Percentiles rank a stretch among this genome's conserved stretches.
Evolutionary conservation across 352 stramenopile genomes (phyloP).

Genomic region (Phytophthora hibernalis): DNA sequence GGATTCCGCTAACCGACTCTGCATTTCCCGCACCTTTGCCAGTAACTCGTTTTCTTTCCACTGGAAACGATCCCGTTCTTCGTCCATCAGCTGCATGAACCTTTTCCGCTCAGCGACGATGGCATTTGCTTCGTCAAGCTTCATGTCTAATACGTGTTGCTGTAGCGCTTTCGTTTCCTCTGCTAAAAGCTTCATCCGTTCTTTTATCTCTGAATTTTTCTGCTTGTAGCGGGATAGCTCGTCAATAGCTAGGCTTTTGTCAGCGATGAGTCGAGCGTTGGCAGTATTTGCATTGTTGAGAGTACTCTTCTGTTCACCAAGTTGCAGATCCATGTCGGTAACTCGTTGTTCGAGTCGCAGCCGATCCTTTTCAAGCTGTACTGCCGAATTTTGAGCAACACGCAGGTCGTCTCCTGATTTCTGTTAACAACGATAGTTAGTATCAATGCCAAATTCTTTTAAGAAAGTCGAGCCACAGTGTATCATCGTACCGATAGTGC

Average conservation of each 20-base stretch:
- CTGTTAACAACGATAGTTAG: constrained; percentile 8
- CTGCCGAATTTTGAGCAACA: constrained; percentile 11
- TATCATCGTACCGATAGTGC: constrained; percentile 32
- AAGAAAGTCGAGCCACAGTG: background rate
- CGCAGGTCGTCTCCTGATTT: constrained; percentile 34
- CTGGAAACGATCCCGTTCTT: constrained; percentile 55
- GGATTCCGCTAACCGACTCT: constrained; percentile 55
- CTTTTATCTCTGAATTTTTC: constrained; percentile 30
- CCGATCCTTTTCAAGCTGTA: constrained; percentile 37
- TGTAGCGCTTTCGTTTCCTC: constrained; percentile 48
- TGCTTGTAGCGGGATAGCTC: constrained; percentile 32
- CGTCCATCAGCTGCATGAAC: constrained; percentile 57
- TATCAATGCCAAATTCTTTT: background rate
- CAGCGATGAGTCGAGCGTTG: constrained; percentile 34
- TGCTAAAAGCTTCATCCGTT: constrained; percentile 36
- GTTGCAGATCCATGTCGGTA: constrained; percentile 30
- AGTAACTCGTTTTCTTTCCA: constrained; percentile 73
- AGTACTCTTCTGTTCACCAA: constrained; percentile 20
- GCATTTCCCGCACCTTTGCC: constrained; percentile 51
- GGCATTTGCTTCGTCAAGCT: constrained; percentile 59
- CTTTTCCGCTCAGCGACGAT: constrained; percentile 63
- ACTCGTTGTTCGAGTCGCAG: constrained; percentile 33
- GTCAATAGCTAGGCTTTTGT: constrained; percentile 28
- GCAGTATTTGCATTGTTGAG: constrained; percentile 18
- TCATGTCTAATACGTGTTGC: constrained; percentile 61